Evolutionary conservation across 345 rosid species (phyloP), one percentile per base, ranked within the genome.

Genomic region (Eucalyptus decipiens): DNA sequence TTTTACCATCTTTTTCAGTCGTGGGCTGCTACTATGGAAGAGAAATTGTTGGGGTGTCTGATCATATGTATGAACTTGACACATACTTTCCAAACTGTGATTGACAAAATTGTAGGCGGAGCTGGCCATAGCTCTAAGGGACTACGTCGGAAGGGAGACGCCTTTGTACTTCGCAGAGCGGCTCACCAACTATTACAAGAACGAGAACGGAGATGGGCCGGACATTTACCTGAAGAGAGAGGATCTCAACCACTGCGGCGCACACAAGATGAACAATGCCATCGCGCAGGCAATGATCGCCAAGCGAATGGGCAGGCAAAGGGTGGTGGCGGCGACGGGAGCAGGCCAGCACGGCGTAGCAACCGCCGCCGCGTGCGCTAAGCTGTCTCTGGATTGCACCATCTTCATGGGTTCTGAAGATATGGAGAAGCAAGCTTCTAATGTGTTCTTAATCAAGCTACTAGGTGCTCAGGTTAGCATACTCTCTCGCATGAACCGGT

Each of bases 341-440:
- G 95, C 99, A 8, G 99, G 99, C 5, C 99, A 95, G 65, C 99
- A 97, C 21, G 98, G 99, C 1, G 93, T 97, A n/a, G 99, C 99
- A 1, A 94, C 98, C 1, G 99, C 99, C 2, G 97, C 99, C 19
- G 97, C 94, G 0, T 97, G 99, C 87, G 94, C 99, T n/a, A 96
- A 94, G 92, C 96, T 96, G 62, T 52, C 89, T 42, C 88, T 97
- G 86, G 93, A 93, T 15, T 97, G 98, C 89, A 94, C 94, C 30
- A 62, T 97, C 88, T 95, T 91, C 90, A 97, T 97, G 99, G 96
- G 98, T 85, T 42, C 94, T 11, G 24, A 50, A 7, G 99, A 97
- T 83, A 95, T 95, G 89, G 94, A 94, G 80, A 96, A 93, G 88
- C 97, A 97, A 89, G 62, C 94, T 42, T 94, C 93, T 28, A 96